Evolutionary conservation across 2,329 filamentous ascomycete species (phyloP).

Genomic region (Periglandula ipomoeae): DNA sequence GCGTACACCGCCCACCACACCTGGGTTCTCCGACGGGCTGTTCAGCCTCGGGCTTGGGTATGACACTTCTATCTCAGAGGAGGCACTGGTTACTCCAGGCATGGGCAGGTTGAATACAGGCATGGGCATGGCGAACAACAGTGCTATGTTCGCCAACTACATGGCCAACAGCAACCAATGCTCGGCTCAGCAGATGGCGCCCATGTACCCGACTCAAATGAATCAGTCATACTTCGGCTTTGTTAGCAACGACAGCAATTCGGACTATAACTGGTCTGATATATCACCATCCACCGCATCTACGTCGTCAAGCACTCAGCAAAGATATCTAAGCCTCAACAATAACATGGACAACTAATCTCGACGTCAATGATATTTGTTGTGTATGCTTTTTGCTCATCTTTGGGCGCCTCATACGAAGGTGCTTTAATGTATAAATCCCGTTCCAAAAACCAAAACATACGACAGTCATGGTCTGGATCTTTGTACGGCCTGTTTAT

Average conservation of each 20-base stretch:
- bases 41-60: slow-evolving; percentile 30
- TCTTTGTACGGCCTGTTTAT: background rate
- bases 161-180: slow-evolving; percentile 28
- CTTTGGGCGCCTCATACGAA: background rate
- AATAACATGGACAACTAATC: slow-evolving; percentile 7
- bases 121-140: slow-evolving; percentile 33
- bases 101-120: slow-evolving; percentile 36
- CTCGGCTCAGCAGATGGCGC: slow-evolving; percentile 25
- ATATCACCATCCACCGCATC: slow-evolving; percentile 28
- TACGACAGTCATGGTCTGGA: background rate
- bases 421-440: background rate
- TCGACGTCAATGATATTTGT: background rate
- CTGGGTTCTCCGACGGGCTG: slow-evolving; percentile 34
- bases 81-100: slow-evolving; percentile 39
- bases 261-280: slow-evolving; percentile 44
- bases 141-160: slow-evolving; percentile 35
- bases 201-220: slow-evolving; percentile 22
- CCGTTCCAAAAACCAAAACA: background rate
- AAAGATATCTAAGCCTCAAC: slow-evolving; percentile 15
- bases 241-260: slow-evolving; percentile 22
- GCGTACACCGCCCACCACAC: slow-evolving; percentile 45
- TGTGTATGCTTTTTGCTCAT: background rate
- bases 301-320: slow-evolving; percentile 19
- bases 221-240: slow-evolving; percentile 31
- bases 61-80: slow-evolving; percentile 33